phyloP scores from a whole-genome alignment of 108 stramenopile genomes.

The Cyclotella cryptica region DNA sequence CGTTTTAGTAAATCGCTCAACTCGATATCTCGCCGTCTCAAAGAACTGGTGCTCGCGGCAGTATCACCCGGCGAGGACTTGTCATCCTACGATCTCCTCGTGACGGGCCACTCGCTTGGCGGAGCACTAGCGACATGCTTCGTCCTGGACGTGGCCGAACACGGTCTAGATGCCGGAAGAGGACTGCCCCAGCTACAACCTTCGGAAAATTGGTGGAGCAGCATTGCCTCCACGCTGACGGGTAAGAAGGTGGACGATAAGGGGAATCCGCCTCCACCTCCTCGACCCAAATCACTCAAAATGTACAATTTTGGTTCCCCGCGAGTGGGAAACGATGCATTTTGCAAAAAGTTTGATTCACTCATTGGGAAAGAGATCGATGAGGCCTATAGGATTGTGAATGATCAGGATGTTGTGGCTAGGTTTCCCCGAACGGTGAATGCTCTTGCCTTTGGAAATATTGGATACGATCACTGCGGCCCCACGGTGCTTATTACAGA shows the following conservation, averaged over 20 bases:
- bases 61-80: constrained; percentile 67
- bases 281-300: constrained; percentile 70
- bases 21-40: constrained; percentile 81
- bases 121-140: constrained; percentile 87
- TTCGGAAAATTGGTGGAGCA: constrained; percentile 85
- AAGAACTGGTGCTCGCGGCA: constrained; percentile 75
- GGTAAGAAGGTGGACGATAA: constrained; percentile 48
- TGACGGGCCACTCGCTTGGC: constrained; percentile 86
- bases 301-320: constrained; percentile 90
- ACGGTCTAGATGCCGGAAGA: constrained; percentile 81
- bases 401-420: constrained; percentile 83
- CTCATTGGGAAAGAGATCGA: constrained; percentile 66
- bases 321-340: constrained; percentile 81
- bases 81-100: constrained; percentile 73
- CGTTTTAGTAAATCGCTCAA: constrained; percentile 62
- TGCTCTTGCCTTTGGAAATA: constrained; percentile 62
- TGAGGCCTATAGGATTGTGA: constrained; percentile 84
- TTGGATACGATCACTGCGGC: constrained; percentile 88
- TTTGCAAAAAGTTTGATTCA: constrained; percentile 66
- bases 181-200: constrained; percentile 69
- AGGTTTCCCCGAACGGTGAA: constrained; percentile 83
- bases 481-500: constrained; percentile 72
- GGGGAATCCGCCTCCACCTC: constrained; percentile 56
- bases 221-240: constrained; percentile 68
- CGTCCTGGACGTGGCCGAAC: constrained; percentile 77